Conservation (phyloP, 2,329 filamentous ascomycete genomes). For the Daldinia eschscholtzii region DNA sequence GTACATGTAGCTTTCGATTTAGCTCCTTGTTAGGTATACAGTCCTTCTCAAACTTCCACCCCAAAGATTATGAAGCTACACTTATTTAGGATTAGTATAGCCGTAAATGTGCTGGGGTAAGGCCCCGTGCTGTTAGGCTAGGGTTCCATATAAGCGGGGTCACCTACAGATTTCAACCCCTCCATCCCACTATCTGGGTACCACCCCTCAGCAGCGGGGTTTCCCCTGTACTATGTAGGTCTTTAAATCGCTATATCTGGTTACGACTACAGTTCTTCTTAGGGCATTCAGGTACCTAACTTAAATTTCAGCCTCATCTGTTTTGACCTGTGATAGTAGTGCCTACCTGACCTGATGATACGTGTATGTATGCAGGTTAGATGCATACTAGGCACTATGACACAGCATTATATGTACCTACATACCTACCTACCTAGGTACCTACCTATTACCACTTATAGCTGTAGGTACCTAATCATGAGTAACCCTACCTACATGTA, state of each 20-base stretch:
- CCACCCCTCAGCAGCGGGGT: slow-evolving; percentile 17
- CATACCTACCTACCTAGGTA: no score
- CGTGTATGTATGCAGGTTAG: not conserved
- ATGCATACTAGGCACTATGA: slow-evolving; percentile 12
- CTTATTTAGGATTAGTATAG: not conserved
- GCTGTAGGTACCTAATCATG: not conserved
- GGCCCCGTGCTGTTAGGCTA: not conserved
- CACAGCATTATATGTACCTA: slow-evolving; percentile 12
- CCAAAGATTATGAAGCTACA: not conserved
- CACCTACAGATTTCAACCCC: slow-evolving; percentile 7
- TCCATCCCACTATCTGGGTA: slow-evolving; percentile 6
- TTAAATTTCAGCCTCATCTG: slow-evolving; percentile 38
- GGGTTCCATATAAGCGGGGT: slow-evolving; percentile 6
- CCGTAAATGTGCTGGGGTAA: not conserved
- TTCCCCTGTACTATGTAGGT: slow-evolving; percentile 1
- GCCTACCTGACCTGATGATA: not conserved
- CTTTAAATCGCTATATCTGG: slow-evolving; percentile 7
- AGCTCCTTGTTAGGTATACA: not conserved
- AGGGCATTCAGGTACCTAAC: slow-evolving; percentile 24
- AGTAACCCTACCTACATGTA: no score
- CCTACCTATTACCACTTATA: no score
- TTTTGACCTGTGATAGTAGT: slow-evolving; percentile 21
- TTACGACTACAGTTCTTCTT: slow-evolving; percentile 15
- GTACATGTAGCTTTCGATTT: slow-evolving; percentile 4
- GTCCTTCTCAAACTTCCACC: not conserved